These are phyloP conservation scores for Carex myosuroides DNA, from an alignment of 176 grass and related monocot species.

Conservation along the genomic window DNA sequence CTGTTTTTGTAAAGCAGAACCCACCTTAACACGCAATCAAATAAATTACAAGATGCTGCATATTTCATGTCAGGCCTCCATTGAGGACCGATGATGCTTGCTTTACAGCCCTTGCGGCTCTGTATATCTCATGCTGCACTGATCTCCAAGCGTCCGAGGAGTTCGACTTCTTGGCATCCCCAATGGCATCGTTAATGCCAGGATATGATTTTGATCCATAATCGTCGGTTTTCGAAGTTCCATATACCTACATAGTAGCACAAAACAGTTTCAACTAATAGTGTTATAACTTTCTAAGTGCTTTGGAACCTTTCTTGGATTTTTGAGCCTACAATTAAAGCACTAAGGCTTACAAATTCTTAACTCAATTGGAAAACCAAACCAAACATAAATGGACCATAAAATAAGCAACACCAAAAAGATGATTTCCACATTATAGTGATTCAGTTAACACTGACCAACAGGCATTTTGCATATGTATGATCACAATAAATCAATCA, in stretches of 20 bases:
- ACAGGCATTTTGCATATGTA: neutral
- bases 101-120: slow-evolving; percentile 58
- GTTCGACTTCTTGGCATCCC: slow-evolving; percentile 44
- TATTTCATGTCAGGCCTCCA: slow-evolving; percentile 57
- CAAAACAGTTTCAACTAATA: neutral
- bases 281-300: too few relatives aligned
- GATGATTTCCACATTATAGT: neutral
- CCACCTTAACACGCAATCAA: neutral
- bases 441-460: neutral
- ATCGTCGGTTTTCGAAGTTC: slow-evolving; percentile 50
- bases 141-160: slow-evolving; percentile 43
- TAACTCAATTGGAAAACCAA: neutral
- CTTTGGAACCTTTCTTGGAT: neutral
- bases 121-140: slow-evolving; percentile 76
- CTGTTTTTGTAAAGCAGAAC: neutral
- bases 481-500: neutral
- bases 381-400: neutral
- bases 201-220: slow-evolving; percentile 59
- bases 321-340: neutral
- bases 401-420: neutral
- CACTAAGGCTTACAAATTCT: neutral
- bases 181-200: slow-evolving; percentile 51
- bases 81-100: slow-evolving; percentile 55
- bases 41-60: neutral
- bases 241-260: slow-evolving; percentile 41